Percentiles rank a stretch among this genome's conserved stretches.
phyloP scores from a whole-genome alignment of 2,329 filamentous ascomycete species.

The Ilyonectria mors-panacis region DNA sequence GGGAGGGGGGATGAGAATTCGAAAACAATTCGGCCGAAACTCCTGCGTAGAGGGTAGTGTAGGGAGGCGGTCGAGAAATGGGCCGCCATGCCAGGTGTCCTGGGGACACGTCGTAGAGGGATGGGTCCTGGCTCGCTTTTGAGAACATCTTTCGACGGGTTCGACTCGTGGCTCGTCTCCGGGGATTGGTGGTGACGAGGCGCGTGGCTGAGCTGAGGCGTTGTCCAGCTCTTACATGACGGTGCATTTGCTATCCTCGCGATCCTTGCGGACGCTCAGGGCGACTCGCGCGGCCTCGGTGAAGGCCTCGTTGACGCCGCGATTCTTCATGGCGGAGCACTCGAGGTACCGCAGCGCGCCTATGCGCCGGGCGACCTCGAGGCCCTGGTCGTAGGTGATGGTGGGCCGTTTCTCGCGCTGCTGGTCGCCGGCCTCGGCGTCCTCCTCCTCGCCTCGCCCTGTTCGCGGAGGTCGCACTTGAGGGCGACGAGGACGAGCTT shows the following conservation, averaged over 20 bases:
- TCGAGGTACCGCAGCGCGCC: slow-evolving; percentile 95
- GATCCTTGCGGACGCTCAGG: slow-evolving; percentile 78
- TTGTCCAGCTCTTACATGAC: slow-evolving; percentile 66
- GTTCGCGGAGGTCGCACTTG: slow-evolving; percentile 95
- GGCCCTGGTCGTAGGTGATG: slow-evolving; percentile 92
- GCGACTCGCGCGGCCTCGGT: slow-evolving; percentile 97
- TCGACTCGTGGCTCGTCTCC: slow-evolving; percentile 31
- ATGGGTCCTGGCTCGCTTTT: slow-evolving; percentile 20
- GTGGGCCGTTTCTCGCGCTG: slow-evolving; percentile 75
- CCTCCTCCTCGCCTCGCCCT: slow-evolving; percentile 77
- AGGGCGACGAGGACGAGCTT: slow-evolving; percentile 95
- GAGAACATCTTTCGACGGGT: slow-evolving; percentile 1
- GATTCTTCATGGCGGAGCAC: slow-evolving; percentile 98
- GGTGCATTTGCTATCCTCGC: slow-evolving; percentile 72
- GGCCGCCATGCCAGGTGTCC: slow-evolving; percentile 20
- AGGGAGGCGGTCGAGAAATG: slow-evolving; percentile 17
- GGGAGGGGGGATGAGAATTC: slow-evolving; percentile 12
- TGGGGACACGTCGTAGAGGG: slow-evolving; percentile 16
- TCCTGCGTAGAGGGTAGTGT: slow-evolving; percentile 19
- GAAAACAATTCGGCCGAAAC: slow-evolving; percentile 25
- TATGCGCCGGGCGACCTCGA: slow-evolving; percentile 92
- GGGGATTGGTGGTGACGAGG: slow-evolving; percentile 16
- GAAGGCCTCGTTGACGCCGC: slow-evolving; percentile 98
- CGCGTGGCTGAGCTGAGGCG: slow-evolving; percentile 22
- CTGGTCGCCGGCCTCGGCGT: slow-evolving; percentile 61